Evolutionary conservation across 2,329 filamentous ascomycete genomes (phyloP), one percentile per base, ranked within the genome.

Genomic region (Bipolaris victoriae): DNA sequence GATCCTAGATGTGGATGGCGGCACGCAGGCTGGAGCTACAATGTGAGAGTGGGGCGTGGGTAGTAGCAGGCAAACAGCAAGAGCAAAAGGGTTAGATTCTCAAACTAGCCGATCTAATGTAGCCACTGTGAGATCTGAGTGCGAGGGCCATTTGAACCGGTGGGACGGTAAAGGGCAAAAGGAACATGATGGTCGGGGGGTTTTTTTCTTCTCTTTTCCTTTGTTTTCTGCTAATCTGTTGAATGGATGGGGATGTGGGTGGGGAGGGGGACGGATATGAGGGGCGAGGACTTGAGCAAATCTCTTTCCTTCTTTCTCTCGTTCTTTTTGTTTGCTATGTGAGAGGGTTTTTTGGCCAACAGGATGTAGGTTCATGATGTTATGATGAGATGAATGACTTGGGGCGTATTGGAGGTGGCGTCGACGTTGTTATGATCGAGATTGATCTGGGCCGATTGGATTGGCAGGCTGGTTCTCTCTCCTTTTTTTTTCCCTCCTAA

Each of bases 1-100:
- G 0, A 63, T 69, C 31, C 51, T 76, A 33, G 69, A 74, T 57
- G 65, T 70, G 1, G 71, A 70, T 57, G 73, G 73, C 1, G 65
- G 62, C 2, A 70, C 61, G n/a, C 33, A 24, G 46, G 71, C 72
- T 1, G 74, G 74, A 6, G 72, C 72, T 16, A 76, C 73, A 1
- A 75, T 76, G 73, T 75, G 18, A 49, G 47, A 26, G 37, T 33
- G 6, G 26, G 5, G 43, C 1, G 20, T 20, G 20, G 20, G 20
- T 20, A 29, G 26, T 9, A 29, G 26, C 26, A 29, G 26, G 26
- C 26, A 29, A 9, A 16, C 22, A 22, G 22, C 22, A 22, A 22
- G 16, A 16, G 16, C 16, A 16, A 22, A 22, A 13, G 33, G 31
- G 15, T 13, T 35, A 35, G 11, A 35, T 15, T 15, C 15, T 24